A percentile compares a stretch with the other conserved stretches of the same genome.
Conservation (phyloP, 2,329 filamentous ascomycete genomes). For the Pseudocercospora musae region DNA sequence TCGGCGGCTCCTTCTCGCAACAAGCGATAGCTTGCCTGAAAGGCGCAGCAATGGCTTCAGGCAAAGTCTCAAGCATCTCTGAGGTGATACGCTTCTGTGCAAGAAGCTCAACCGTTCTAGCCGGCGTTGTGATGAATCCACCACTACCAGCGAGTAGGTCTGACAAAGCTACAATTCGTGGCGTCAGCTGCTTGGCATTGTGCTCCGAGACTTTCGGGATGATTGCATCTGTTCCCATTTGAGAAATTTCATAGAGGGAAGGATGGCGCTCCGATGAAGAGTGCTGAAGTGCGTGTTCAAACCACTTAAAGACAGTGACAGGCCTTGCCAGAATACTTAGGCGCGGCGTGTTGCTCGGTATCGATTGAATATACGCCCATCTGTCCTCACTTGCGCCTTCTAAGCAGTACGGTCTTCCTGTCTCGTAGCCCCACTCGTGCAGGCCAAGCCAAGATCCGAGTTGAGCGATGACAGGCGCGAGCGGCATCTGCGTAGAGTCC, state of each 20-base stretch:
- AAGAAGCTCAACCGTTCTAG: conserved; percentile 55
- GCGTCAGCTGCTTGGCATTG: conserved; percentile 22
- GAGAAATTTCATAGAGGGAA: conserved; percentile 24
- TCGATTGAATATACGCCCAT: conserved; percentile 39
- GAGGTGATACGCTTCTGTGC: conserved; percentile 64
- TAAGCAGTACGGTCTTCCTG: conserved; percentile 56
- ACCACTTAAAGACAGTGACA: conserved; percentile 31
- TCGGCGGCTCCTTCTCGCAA: conserved; percentile 78
- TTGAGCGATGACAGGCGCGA: conserved; percentile 76
- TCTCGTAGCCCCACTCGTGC: conserved; percentile 55
- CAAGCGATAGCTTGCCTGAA: conserved; percentile 80
- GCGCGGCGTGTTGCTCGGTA: conserved; percentile 3
- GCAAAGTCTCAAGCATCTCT: conserved; percentile 73
- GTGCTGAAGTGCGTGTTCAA: conserved; percentile 27
- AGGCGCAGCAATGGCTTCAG: conserved; percentile 76
- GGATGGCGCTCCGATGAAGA: conserved; percentile 23
- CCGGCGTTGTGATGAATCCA: conserved; percentile 21
- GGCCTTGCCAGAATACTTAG: conserved; percentile 26
- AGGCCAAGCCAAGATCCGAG: conserved; percentile 80
- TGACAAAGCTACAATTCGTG: conserved; percentile 25
- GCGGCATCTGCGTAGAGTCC: conserved; percentile 10
- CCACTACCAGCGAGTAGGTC: conserved; percentile 24
- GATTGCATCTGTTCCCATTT: conserved; percentile 14
- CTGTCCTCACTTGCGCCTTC: conserved; percentile 56
- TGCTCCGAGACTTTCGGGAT: conserved; percentile 2